Evolutionary conservation across 1,139 yeast genomes (phyloP), one percentile per base, ranked within the genome.

Genomic region (Arxiozyma slooffiae): DNA sequence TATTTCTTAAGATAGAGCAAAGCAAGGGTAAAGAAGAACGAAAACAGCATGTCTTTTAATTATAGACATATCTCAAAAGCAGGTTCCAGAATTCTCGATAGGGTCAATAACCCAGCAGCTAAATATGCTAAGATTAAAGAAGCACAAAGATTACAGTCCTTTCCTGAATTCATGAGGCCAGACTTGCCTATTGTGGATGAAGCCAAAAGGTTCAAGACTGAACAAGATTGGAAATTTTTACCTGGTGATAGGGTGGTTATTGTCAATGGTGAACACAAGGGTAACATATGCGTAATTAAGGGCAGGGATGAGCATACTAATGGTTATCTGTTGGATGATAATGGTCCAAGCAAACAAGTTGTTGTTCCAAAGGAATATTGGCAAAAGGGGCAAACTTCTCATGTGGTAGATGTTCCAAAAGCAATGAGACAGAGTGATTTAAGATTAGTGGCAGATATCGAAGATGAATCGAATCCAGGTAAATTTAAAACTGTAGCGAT

Each of bases 401-500:
- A 88, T 58, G 79, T 88, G 46, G 69, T 77, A 17, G 74, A 76
- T 30, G 71, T 74, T 53, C 85, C 85, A 42, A 67, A 66, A 44
- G 75, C 85, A 41, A 81, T 86, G 49, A 76, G 76, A 54, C 83
- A 84, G 51, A 75, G 76, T 42, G 80, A 81, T 54, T 72, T 90
- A 49, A 80, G 82, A 63, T 76, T 90, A 47, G 95, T 92, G 2
- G 92, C 94, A 21, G 86, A 85, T 58, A 76, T 87, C 48, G 79
- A 74, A 53, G 77, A 78, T 54, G 85, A 81, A 49, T 76, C 71
- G 38, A 51, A 47, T 18, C 61, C 62, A 7, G 63, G 63, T 5
- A 47, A 49, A n/a, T 71, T 75, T 38, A 80, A 75, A 54, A 78
- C 85, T 26, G 85, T 88, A 26, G 96, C 90, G 4, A 88, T 95